Evolutionary conservation across 148 eudicot species (phyloP).

Genomic region (Salicornia ramosissima): DNA sequence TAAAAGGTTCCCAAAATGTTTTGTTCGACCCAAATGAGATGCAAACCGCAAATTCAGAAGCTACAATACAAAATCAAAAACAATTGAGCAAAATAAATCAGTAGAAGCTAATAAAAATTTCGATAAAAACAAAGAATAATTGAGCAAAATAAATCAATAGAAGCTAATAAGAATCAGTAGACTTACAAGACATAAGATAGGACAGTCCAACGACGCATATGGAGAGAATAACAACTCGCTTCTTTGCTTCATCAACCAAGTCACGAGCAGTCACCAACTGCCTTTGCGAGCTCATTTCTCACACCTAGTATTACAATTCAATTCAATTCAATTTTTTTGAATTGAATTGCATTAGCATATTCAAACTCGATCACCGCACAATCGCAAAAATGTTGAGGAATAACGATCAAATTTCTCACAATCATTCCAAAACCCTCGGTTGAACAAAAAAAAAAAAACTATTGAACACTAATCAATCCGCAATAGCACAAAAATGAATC

Average conservation of each 20-base stretch:
- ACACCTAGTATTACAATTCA: not conserved
- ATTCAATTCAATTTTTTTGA: not conserved
- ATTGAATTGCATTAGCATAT: not conserved
- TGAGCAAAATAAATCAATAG: not conserved
- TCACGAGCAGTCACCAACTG: constrained; percentile 51
- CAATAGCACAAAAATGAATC: no score
- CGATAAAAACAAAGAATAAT: not conserved
- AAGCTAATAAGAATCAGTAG: not conserved
- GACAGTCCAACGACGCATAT: constrained; percentile 73
- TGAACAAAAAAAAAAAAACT: not conserved
- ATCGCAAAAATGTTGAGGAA: not conserved
- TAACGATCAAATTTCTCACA: not conserved
- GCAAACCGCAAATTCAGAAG: not conserved
- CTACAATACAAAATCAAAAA: not conserved
- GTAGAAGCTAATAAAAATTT: not conserved
- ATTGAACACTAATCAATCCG: no score
- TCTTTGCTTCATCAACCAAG: constrained; percentile 82
- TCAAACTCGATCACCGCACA: constrained; percentile 9
- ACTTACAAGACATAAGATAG: constrained; percentile 89
- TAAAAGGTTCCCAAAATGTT: not conserved
- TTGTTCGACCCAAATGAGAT: not conserved
- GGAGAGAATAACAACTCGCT: constrained; percentile 59
- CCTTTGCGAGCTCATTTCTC: constrained; percentile 50
- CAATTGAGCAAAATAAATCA: not conserved
- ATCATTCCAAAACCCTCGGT: constrained; percentile 6